A percentile compares a stretch with the other conserved stretches of the same genome.
Evolutionary conservation across 2,329 filamentous ascomycete genomes (phyloP).

Genomic region (Aspergillus japonicus): DNA sequence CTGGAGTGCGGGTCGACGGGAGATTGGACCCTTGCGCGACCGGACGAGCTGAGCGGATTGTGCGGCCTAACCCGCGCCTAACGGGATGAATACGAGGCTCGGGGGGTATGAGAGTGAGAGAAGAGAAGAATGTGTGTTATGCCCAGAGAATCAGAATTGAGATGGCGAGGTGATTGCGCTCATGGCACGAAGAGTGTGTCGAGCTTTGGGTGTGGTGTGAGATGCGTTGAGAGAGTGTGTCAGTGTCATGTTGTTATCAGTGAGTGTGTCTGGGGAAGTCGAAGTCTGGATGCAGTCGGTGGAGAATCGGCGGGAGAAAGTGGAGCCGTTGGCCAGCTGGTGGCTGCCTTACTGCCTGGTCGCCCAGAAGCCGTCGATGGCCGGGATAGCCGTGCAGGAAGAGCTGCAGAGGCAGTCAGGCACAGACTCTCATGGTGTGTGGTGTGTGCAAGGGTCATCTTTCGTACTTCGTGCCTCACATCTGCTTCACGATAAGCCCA

Average conservation of each 20-base stretch:
- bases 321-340: background rate
- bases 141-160: too few species aligned
- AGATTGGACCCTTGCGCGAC: background rate
- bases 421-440: too few species aligned
- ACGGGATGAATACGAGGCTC: background rate
- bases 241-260: too few species aligned
- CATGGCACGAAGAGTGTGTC: background rate
- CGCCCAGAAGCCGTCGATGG: too few species aligned
- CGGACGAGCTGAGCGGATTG: background rate
- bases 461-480: too few species aligned
- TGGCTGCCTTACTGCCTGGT: background rate
- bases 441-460: too few species aligned
- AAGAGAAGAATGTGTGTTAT: background rate
- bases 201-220: background rate
- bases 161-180: background rate
- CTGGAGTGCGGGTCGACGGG: background rate
- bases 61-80: background rate
- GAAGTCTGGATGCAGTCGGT: background rate
- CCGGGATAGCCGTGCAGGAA: too few species aligned
- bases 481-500: too few species aligned
- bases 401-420: too few species aligned
- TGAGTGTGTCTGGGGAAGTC: background rate
- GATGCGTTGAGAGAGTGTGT: background rate
- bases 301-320: background rate
- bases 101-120: background rate